These are phyloP conservation scores for Boletellus ananas DNA, from an alignment of 768 basidiomycete genomes.

Conservation along the genomic window DNA sequence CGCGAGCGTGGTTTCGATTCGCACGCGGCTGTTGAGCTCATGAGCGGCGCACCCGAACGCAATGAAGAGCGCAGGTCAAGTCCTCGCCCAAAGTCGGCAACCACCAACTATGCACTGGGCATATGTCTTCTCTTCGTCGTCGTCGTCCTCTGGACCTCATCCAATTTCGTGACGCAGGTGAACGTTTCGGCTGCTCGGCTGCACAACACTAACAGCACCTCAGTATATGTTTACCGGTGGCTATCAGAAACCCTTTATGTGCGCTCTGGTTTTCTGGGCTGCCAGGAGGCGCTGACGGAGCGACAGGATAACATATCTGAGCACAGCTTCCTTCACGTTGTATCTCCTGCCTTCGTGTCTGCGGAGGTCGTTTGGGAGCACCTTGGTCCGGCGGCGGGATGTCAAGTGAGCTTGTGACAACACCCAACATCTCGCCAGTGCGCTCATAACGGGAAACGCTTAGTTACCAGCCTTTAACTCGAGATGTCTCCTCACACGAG, in stretches of 20 bases:
- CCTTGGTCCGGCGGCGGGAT: slow-evolving; percentile 3
- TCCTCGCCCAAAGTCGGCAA: slow-evolving; percentile 4
- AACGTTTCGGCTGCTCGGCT: background rate
- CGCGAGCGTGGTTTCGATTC: background rate
- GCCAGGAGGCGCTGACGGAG: slow-evolving; percentile 1
- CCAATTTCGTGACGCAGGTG: slow-evolving; percentile 86
- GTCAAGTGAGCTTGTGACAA: slow-evolving; percentile 6
- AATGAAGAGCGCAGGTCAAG: slow-evolving; percentile 14
- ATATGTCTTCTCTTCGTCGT: slow-evolving; percentile 69
- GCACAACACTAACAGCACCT: slow-evolving; percentile 6
- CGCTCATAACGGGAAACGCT: background rate
- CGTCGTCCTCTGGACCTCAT: slow-evolving; percentile 83
- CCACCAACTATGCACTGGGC: slow-evolving; percentile 49
- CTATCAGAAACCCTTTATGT: slow-evolving; percentile 91
- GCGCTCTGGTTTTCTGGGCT: slow-evolving; percentile 19
- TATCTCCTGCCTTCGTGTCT: slow-evolving; percentile 69
- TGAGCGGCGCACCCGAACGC: slow-evolving; percentile 15
- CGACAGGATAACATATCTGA: slow-evolving; percentile 79
- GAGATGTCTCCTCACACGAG: slow-evolving; percentile 13
- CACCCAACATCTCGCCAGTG: background rate
- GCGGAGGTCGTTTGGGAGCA: slow-evolving; percentile 24
- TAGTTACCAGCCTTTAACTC: slow-evolving; percentile 27
- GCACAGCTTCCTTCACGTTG: slow-evolving; percentile 82
- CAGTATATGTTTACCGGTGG: slow-evolving; percentile 57
- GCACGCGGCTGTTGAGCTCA: slow-evolving; percentile 11